Evolutionary conservation across 768 basidiomycete species (phyloP), one percentile per base, ranked within the genome.

Genomic region (Tephrocybe rancida): DNA sequence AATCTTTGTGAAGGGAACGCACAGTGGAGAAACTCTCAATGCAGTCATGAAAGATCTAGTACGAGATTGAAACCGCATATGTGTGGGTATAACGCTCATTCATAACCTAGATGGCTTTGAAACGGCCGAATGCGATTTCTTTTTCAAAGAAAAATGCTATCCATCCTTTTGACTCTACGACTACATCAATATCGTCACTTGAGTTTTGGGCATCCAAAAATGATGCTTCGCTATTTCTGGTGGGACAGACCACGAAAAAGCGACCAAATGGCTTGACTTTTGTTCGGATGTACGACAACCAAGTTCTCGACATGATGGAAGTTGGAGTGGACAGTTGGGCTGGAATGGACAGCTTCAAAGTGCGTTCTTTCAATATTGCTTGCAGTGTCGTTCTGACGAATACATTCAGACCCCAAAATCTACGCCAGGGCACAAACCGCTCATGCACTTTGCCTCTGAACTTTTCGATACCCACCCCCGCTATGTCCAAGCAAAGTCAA

Each of bases 131-230:
- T 63, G 87, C 87, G 0, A 89, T 98, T 56, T 83, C 92, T 11
- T 99, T 98, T 74, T 90, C 88, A 42, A 97, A 95, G 70, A 96
- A 97, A 71, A 98, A 98, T 67, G 67, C 73, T 22, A 82, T 98
- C 10, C 87, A 88, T 35, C 97, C 97, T 4, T 98, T 99, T 66
- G 96, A 98, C 61, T 80, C 90, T 52, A 66, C 81, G 19, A 72
- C 86, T 3, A 65, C 62, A 21, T 73, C 73, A 44, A 62, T 64
- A 44, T 68, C 75, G 1, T 92, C 93, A 1, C 77, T 99, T 27
- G 92, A 92, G 60, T 98, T 98, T 69, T 99, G 95, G 92, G 78
- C 88, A 1, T 64, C 75, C 11, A 99, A 98, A 73, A 98, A 98
- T 71, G 97, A 98, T 61, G 94, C 95, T 2, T 87, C 87, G 2